Evolutionary conservation across 23 red algal species (phyloP), one percentile per base, ranked within the genome.

Genomic region (Gracilaria gracilis): DNA sequence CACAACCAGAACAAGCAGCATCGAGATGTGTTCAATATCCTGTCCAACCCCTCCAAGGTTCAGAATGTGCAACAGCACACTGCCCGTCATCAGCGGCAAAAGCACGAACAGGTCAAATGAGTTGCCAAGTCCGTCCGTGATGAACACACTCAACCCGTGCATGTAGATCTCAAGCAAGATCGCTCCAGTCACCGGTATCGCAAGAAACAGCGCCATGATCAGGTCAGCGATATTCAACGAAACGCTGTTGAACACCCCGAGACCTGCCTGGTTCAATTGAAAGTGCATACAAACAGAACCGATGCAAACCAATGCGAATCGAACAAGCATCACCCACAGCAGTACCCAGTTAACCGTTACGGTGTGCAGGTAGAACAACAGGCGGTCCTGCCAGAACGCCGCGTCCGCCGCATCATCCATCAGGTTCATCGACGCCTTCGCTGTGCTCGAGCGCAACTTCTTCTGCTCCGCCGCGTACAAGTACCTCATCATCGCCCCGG

Each of bases 271-370:
- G 62, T 81, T 36, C 37, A 82, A 25, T 21, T 74, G 35, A 53
- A 94, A 94, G 37, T 88, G 24, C 70, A 33, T 82, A 24, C 29
- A 28, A 24, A 94, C 55, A 0, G 61, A 21, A 17, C 62, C 92
- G 20, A 94, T 87, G 8, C 53, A 75, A 12, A 94, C 81, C 17
- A 94, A 11, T 8, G 82, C 66, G 72, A 87, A 94, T 42, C 92
- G 82, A 27, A 88, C 55, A 34, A 94, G 58, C 82, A 94, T 88
- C 23, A 87, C 65, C 81, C 81, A 94, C 58, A 94, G 51, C 46
- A 94, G 25, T 23, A 62, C 7, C 92, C 82, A 83, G 77, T 88
- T 94, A 46, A 94, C 57, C 23, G 92, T 94, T n/a, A 94, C 92
- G 12, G 92, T 72, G 55, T 94, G 92, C 83, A 94, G 73, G 40